A percentile compares a stretch with the other conserved stretches of the same genome.
These are phyloP conservation scores for Stipa capillata DNA, from an alignment of 176 grass and related monocot species.

Conservation along the genomic window DNA sequence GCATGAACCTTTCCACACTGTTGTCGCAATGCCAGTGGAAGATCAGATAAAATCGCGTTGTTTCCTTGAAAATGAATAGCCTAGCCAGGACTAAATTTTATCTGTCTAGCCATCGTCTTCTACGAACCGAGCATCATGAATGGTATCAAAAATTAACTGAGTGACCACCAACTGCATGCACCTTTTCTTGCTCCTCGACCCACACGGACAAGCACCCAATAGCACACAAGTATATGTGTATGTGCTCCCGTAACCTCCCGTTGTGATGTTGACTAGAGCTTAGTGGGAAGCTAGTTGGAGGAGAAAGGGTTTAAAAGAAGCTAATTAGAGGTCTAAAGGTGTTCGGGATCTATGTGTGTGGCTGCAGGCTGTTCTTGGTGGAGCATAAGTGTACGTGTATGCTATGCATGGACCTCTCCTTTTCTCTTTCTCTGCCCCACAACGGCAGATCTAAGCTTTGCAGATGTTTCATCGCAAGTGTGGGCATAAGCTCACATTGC, in stretches of 20 bases:
- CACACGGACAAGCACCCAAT: neutral
- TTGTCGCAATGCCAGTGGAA: too few relatives aligned
- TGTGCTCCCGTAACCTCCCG: neutral
- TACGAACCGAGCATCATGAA: neutral
- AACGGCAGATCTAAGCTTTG: neutral
- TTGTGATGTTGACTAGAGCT: neutral
- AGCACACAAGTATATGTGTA: neutral
- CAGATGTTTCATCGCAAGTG: neutral
- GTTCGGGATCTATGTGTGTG: neutral
- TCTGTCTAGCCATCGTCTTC: neutral
- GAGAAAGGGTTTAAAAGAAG: neutral
- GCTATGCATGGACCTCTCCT: neutral
- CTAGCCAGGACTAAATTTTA: neutral
- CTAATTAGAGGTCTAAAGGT: neutral
- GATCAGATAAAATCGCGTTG: too few relatives aligned
- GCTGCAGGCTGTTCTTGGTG: neutral
- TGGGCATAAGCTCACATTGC: too few relatives aligned
- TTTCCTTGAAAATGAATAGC: too few relatives aligned
- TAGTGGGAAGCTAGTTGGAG: slow-evolving; percentile 15
- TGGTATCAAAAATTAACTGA: neutral
- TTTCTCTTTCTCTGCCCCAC: neutral
- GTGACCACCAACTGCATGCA: neutral
- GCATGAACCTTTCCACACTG: too few relatives aligned
- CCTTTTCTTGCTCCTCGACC: slow-evolving; percentile 11
- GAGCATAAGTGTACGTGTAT: neutral